Evolutionary conservation across 192 early-diverging fungal genomes (phyloP), one percentile per base, ranked within the genome.

Genomic region (Tieghemiomyces parasiticus): DNA sequence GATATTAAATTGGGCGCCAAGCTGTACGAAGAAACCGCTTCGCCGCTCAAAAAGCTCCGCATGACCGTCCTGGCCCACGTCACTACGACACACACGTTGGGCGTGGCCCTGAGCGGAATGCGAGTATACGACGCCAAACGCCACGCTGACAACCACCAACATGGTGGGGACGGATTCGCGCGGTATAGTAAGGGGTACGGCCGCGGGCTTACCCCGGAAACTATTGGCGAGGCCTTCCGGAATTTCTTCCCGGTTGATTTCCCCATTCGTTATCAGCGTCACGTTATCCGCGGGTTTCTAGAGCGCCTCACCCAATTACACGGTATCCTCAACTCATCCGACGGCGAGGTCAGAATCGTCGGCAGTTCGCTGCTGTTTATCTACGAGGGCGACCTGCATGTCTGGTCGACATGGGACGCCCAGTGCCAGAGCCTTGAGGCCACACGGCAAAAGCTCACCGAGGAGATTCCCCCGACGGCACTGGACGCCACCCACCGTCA

Each of bases 1-100:
- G 94, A 97, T 68, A 47, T 95, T 24, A 97, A 97, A 67, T 62
- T 97, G 38, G 95, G 95, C 6, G 77, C 75, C 1, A 74, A 78
- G 54, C 68, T 93, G 34, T 85, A 82, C 65, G 91, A 85, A 46
- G 73, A 80, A 28, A 75, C 84, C 34, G 91, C 91, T 0, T 58
- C 69, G 1, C 77, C 76, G 9, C 81, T 76, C 45, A 97, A 97
- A 70, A 70, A 67, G 6, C 65, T 59, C 22, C 75, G 77, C 60
- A 88, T 91, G 82, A 67, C 72, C 35, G 32, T 63, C n/a, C 81
- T 82, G 52, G 83, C 93, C 1, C 33, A 64, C 3, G 65, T 63
- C 10, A 87, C 85, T 0, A 97, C 95, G 2, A 78, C 80, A 25
- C 70, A 58, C 0, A 69, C 50, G 3, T 63, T 86, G 0, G 92